phyloP scores from a whole-genome alignment of 805 yeast genomes.

The Hanseniaspora hatyaiensis region DNA sequence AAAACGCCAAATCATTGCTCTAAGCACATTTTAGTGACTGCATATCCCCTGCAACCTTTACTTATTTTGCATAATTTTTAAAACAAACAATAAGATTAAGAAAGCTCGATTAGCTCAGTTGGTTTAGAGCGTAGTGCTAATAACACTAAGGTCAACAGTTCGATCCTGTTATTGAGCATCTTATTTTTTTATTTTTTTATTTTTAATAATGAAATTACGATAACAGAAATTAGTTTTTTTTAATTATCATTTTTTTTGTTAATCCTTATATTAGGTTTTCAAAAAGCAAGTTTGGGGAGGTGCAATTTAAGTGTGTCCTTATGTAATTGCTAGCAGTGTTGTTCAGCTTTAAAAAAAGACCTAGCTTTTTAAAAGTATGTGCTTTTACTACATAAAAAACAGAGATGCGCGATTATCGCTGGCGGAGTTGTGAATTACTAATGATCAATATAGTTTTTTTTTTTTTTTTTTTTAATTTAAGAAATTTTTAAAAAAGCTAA shows the following conservation, averaged over 20 bases:
- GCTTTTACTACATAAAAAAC: background rate
- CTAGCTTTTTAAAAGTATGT: too few relatives aligned
- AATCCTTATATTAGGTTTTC: background rate
- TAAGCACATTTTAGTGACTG: too few relatives aligned
- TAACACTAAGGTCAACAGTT: constrained; percentile 17
- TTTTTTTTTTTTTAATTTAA: background rate
- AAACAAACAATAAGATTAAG: too few relatives aligned
- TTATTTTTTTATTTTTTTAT: background rate
- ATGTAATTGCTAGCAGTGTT: too few relatives aligned
- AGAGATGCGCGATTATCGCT: background rate
- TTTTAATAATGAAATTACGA: background rate
- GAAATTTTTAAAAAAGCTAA: background rate
- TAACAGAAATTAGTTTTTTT: background rate
- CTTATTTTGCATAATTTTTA: too few relatives aligned
- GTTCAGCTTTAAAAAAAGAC: too few relatives aligned
- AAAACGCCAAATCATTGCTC: too few relatives aligned
- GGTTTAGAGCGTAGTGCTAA: constrained; percentile 17
- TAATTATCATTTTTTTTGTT: background rate
- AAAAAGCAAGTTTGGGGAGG: too few relatives aligned
- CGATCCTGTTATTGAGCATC: constrained; percentile 17
- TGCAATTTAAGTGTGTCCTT: too few relatives aligned
- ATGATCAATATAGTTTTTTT: background rate
- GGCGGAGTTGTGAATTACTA: too few relatives aligned
- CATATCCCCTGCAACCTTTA: too few relatives aligned
- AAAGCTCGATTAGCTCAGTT: constrained; percentile 17